phyloP scores from a whole-genome alignment of 2,329 filamentous ascomycete species.

The Paramyrothecium sp. region DNA sequence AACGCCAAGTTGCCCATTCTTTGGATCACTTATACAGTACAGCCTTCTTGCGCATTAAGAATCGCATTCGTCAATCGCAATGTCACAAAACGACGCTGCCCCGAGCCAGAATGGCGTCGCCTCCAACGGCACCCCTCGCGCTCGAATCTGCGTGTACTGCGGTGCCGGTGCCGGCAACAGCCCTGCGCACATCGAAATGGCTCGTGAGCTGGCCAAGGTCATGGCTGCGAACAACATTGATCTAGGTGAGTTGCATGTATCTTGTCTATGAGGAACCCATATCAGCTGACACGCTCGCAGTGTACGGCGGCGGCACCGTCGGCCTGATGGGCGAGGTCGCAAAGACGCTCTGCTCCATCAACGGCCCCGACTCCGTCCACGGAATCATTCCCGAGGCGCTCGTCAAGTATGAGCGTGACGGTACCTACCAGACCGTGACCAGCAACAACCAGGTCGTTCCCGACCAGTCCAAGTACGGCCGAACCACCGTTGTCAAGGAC shows the following conservation, averaged over 20 bases:
- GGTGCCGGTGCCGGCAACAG: slow-evolving; percentile 74
- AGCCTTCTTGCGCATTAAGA: too few species aligned
- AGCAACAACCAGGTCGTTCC: slow-evolving; percentile 56
- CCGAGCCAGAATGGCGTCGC: slow-evolving; percentile 18
- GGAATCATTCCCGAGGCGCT: slow-evolving; percentile 90
- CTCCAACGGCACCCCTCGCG: slow-evolving; percentile 30
- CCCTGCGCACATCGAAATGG: slow-evolving; percentile 74
- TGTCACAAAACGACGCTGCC: slow-evolving; percentile 9
- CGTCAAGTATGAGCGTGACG: slow-evolving; percentile 72
- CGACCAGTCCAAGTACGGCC: slow-evolving; percentile 68
- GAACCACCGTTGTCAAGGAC: slow-evolving; percentile 84
- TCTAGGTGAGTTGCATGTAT: slow-evolving; percentile 51
- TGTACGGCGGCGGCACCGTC: slow-evolving; percentile 93
- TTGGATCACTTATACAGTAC: too few species aligned
- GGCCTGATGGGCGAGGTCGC: slow-evolving; percentile 96
- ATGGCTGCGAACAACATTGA: slow-evolving; percentile 77
- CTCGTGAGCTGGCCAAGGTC: slow-evolving; percentile 68
- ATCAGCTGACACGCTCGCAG: slow-evolving; percentile 34
- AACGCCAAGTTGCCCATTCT: too few species aligned
- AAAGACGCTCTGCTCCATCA: slow-evolving; percentile 78
- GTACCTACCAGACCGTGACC: slow-evolving; percentile 47
- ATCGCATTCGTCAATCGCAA: background rate
- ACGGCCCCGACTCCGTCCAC: slow-evolving; percentile 79
- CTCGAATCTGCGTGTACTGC: slow-evolving; percentile 93
- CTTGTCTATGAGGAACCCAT: background rate